Evolutionary conservation across 2,329 filamentous ascomycete genomes (phyloP).

Genomic region (Fusarium xyrophilum): DNA sequence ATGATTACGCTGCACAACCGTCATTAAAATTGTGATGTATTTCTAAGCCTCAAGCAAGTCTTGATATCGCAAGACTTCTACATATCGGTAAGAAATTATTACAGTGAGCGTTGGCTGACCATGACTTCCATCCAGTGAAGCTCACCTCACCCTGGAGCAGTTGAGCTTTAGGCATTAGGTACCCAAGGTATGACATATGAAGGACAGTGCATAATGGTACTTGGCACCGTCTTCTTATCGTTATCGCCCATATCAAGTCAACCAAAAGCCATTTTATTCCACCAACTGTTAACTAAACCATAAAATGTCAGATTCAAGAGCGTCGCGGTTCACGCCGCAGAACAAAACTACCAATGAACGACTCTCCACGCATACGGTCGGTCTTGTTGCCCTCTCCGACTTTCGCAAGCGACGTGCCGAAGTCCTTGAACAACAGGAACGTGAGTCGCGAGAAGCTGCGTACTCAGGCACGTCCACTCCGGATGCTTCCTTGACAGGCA

Average conservation of each 20-base stretch:
- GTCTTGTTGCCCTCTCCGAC: conserved; percentile 88
- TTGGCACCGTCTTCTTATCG: conserved; percentile 11
- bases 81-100: background rate
- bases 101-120: background rate
- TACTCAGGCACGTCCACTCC: conserved; percentile 56
- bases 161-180: background rate
- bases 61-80: background rate
- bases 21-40: background rate
- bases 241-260: conserved; percentile 2
- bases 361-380: conserved; percentile 85
- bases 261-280: background rate
- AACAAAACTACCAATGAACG: conserved; percentile 80
- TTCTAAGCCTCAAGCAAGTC: too few species aligned
- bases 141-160: background rate
- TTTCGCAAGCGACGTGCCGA: conserved; percentile 96
- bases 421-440: conserved; percentile 88
- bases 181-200: background rate
- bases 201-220: background rate
- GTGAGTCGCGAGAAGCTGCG: conserved; percentile 73
- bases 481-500: conserved; percentile 57
- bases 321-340: conserved; percentile 75
- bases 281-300: background rate
- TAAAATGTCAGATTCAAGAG: conserved; percentile 51
- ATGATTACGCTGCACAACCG: background rate
- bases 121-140: background rate